Base-by-base conservation (phyloP, 179 eudicot genomes). In the Corrigiola litoralis region DNA sequence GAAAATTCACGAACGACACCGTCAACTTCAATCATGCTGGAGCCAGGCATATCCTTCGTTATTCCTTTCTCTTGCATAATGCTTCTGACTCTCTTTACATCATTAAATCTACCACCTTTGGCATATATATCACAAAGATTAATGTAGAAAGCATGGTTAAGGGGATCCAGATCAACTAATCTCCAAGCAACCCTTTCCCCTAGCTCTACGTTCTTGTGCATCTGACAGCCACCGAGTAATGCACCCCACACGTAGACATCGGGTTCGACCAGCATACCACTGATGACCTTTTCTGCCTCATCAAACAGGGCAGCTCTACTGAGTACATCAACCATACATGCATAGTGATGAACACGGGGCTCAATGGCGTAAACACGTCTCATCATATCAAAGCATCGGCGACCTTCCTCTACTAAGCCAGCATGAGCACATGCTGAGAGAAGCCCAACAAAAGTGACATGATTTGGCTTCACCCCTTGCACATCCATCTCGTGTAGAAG, bases 211-310 rank as follows among this genome's bases (percentile, higher is more conserved):
- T 87, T 87, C n/a, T 65, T 74, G 72, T 89, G 80, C 38, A 84
- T 76, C 58, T 84, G 80, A 69, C 95, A 87, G 34, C 91, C 90
- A 70, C 96, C 96, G 46, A 89, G 89, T 17, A 89, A 68, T 33
- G 95, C 91, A n/a, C 95, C 95, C 96, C 96, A 89, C 4, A 89
- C 81, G 27, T 86, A 84, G n/a, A 78, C 89, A 59, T 77, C 69
- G 46, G 96, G 84, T 25, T 80, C 69, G 63, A 82, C 37, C 31
- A 78, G 84, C 85, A 89, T 84, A 31, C 78, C 68, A 49, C 68
- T 64, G 29, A 77, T 73, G 12, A 89, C 68, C n/a, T 68, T 61
- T 45, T 78, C 77, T 40, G 95, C 96, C 74, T 85, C 89, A 27
- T 89, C 72, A 42, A 89, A 68, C 45, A 27, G 72, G 6, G 95